Percentiles rank a stretch among this genome's conserved stretches.
Conservation (phyloP, 2,329 filamentous ascomycete genomes). For the Dothideomycetidae sp. region DNA sequence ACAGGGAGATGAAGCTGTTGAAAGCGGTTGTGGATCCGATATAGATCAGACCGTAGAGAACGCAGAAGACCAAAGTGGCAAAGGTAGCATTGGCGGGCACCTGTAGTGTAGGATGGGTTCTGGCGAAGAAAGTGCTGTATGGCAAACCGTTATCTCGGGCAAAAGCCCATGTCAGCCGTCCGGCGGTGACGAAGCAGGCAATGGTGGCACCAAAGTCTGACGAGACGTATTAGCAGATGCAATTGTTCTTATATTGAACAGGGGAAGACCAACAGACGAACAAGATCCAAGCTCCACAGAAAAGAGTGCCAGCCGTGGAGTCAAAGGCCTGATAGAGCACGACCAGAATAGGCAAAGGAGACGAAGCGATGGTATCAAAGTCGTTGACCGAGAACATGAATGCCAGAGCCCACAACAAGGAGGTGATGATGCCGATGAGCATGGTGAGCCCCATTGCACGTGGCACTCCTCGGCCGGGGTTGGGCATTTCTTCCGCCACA, state of each 20-base stretch:
- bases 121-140: conserved; percentile 26
- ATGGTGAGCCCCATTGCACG: not conserved
- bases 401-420: conserved; percentile 11
- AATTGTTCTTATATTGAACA: conserved; percentile 20
- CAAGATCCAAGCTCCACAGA: too few species aligned
- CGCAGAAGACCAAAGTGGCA: conserved; percentile 19
- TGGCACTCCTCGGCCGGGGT: conserved; percentile 4
- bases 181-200: too few species aligned
- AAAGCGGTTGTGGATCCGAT: conserved; percentile 30
- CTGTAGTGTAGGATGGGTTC: conserved; percentile 22
- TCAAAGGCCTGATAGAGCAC: conserved; percentile 19
- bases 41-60: conserved; percentile 25
- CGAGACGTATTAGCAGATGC: conserved; percentile 21
- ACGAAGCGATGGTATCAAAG: conserved; percentile 17
- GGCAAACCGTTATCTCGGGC: conserved; percentile 29
- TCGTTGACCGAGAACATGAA: conserved; percentile 21
- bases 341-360: conserved; percentile 17
- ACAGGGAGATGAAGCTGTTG: conserved; percentile 30
- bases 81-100: conserved; percentile 24
- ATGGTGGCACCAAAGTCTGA: too few species aligned
- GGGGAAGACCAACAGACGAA: too few species aligned
- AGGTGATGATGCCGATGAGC: conserved; percentile 2
- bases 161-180: conserved; percentile 28
- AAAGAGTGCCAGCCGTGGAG: conserved; percentile 17
- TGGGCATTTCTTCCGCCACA: conserved; percentile 15